These are phyloP conservation scores for Neophaeococcomyces mojaviensis DNA, from an alignment of 2,329 filamentous ascomycete species.

Conservation along the genomic window DNA sequence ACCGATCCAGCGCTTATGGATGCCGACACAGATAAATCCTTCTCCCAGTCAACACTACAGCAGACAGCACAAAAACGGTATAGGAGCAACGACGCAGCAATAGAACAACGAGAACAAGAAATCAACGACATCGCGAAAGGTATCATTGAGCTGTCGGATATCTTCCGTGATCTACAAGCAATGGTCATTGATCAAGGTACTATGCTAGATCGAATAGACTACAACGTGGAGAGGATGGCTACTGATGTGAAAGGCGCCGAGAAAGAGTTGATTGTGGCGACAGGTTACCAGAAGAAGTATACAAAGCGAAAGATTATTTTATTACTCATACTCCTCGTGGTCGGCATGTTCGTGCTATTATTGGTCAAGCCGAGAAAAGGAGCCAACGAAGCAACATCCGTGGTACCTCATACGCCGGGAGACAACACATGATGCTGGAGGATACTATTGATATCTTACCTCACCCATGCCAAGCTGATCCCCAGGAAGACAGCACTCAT, in stretches of 20 bases:
- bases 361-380: constrained; percentile 64
- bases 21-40: constrained; percentile 85
- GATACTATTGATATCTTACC: no score
- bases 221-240: constrained; percentile 95
- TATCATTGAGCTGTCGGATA: constrained; percentile 92
- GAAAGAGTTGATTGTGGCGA: constrained; percentile 71
- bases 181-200: constrained; percentile 94
- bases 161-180: constrained; percentile 89
- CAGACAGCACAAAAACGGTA: constrained; percentile 60
- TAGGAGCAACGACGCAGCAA: constrained; percentile 73
- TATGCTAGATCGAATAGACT: constrained; percentile 90
- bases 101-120: constrained; percentile 86
- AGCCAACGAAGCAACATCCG: background rate
- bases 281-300: constrained; percentile 77
- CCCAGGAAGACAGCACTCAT: no score
- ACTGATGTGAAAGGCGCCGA: constrained; percentile 87
- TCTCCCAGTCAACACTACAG: constrained; percentile 81
- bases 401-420: background rate
- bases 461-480: no score
- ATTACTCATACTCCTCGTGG: constrained; percentile 74
- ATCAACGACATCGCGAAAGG: constrained; percentile 98
- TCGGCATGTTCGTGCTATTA: constrained; percentile 77
- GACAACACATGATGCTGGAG: background rate
- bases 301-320: constrained; percentile 91
- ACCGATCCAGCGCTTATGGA: constrained; percentile 83